These are phyloP conservation scores for Citrullus colocynthis DNA, from an alignment of 306 rosid species.

Conservation along the genomic window DNA sequence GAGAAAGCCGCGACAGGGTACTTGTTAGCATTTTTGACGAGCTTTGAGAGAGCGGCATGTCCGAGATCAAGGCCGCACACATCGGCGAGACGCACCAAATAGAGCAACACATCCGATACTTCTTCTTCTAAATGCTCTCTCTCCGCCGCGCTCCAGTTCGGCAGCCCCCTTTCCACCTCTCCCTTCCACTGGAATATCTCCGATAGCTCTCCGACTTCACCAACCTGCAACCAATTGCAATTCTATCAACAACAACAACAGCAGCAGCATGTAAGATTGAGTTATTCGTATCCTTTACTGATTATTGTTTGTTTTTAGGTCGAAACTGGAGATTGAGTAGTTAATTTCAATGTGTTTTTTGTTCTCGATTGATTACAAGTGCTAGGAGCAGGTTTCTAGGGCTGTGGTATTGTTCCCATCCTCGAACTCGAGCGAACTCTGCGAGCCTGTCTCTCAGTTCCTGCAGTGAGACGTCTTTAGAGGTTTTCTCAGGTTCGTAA, in stretches of 20 bases:
- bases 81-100: constrained; percentile 58
- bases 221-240: constrained; percentile 31
- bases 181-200: constrained; percentile 53
- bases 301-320: background rate
- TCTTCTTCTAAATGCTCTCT: constrained; percentile 71
- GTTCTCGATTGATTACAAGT: constrained; percentile 21
- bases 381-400: constrained; percentile 80
- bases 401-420: constrained; percentile 74
- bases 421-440: constrained; percentile 60
- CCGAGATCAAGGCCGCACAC: constrained; percentile 70
- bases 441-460: constrained; percentile 58
- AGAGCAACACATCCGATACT: constrained; percentile 66
- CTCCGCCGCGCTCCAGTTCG: constrained; percentile 59
- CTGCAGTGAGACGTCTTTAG: constrained; percentile 50
- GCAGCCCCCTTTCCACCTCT: constrained; percentile 68
- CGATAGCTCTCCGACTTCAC: constrained; percentile 57
- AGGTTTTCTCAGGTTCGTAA: constrained; percentile 9
- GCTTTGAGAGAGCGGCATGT: constrained; percentile 57
- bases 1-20: constrained; percentile 25
- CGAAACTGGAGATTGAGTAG: background rate
- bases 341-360: background rate
- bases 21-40: constrained; percentile 52
- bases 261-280: background rate
- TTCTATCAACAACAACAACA: background rate
- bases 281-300: background rate